Evolutionary conservation across 768 basidiomycete genomes (phyloP), one percentile per base, ranked within the genome.

Genomic region (Lactarius sanguifluus): DNA sequence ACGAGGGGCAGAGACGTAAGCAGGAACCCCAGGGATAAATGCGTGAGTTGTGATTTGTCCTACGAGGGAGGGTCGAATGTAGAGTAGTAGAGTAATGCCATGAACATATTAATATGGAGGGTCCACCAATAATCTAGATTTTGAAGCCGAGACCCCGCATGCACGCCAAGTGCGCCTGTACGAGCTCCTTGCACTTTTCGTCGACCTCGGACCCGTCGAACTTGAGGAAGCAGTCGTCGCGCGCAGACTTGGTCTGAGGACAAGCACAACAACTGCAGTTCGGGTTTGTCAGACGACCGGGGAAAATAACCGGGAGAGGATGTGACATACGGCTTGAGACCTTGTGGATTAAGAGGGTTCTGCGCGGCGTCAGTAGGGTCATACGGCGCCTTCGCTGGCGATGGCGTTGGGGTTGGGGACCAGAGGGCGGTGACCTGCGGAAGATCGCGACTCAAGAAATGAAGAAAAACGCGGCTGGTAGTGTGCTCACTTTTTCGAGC

Each of bases 91-190:
- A 38, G 7, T 10, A 38, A 30, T 40, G 41, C 18, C 13, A 7
- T 57, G 36, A 59, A 36, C n/a, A 58, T 8, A 41, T 25, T 57
- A 28, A 28, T 28, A 40, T 43, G 58, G 36, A 5, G 36, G 12
- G 12, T 38, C 36, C 12, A 38, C 36, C 12, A 13, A 38, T 38
- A 38, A 38, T 38, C 69, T 80, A 92, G 12, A 92, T 76, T 71
- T 94, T 91, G 84, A 98, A 98, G 13, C 96, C 96, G 58, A 93
- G 84, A 20, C 82, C 79, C 47, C 88, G 83, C 97, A 99, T 99
- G 80, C 97, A 99, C 15, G 88, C 85, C 59, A 94, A 80, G 71
- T 98, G 96, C 65, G 81, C 84, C 73, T 86, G 83, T 5, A 99
- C 84, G 56, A 94, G 78, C 59, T 90, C 85, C 72, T 81, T 86